These are phyloP conservation scores for Ambrosiella cleistominuta DNA, from an alignment of 2,329 filamentous ascomycete species.

Conservation along the genomic window DNA sequence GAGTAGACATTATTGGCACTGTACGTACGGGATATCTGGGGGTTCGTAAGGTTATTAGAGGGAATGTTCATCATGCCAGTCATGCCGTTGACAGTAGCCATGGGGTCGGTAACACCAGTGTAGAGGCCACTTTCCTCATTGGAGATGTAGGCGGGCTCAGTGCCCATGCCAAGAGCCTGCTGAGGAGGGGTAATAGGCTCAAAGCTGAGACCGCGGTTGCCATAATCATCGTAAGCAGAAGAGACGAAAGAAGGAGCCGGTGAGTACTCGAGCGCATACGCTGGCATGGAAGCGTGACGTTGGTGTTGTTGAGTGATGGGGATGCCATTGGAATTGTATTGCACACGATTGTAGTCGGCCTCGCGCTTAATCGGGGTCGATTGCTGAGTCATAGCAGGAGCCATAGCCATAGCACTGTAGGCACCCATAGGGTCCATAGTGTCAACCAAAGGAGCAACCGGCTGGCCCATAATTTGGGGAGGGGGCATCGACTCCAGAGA, in stretches of 20 bases:
- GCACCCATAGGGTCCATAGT: slow-evolving; percentile 57
- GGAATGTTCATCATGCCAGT: slow-evolving; percentile 85
- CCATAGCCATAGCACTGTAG: slow-evolving; percentile 53
- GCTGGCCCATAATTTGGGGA: slow-evolving; percentile 56
- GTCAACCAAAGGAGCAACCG: slow-evolving; percentile 39
- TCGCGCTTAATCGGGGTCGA: slow-evolving; percentile 60
- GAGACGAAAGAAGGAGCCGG: slow-evolving; percentile 95
- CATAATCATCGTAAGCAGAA: slow-evolving; percentile 97
- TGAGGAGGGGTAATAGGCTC: slow-evolving; percentile 95
- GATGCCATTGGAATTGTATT: slow-evolving; percentile 85
- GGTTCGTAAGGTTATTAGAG: slow-evolving; percentile 56
- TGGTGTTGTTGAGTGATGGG: slow-evolving; percentile 71
- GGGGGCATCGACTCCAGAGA: slow-evolving; percentile 89
- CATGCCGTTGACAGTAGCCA: slow-evolving; percentile 52
- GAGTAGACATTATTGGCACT: slow-evolving; percentile 69
- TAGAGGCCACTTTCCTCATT: slow-evolving; percentile 96
- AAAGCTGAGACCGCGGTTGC: slow-evolving; percentile 85
- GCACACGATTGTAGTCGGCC: slow-evolving; percentile 61
- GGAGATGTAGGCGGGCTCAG: slow-evolving; percentile 90
- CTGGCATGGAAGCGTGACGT: slow-evolving; percentile 95
- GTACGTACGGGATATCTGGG: slow-evolving; percentile 62
- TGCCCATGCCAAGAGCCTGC: slow-evolving; percentile 61
- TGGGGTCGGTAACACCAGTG: slow-evolving; percentile 80
- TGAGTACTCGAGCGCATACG: slow-evolving; percentile 88
- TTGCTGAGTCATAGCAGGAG: slow-evolving; percentile 45